A percentile compares a stretch with the other conserved stretches of the same genome.
Evolutionary conservation across 1,139 yeast genomes (phyloP).

Genomic region (Yamadazyma buinensis): DNA sequence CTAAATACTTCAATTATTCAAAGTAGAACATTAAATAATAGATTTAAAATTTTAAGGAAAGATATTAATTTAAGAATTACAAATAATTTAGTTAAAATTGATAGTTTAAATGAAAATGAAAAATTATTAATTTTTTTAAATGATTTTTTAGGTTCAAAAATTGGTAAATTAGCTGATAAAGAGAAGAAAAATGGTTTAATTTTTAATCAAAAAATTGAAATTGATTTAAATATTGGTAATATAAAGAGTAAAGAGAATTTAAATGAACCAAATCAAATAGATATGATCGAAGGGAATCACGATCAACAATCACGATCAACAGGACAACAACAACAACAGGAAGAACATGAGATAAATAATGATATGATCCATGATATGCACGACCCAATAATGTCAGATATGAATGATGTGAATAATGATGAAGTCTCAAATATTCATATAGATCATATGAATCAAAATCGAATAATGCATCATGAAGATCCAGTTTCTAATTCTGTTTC

Average conservation of each 20-base stretch:
- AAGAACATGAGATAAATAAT: slow-evolving; percentile 1
- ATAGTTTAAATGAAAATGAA: slow-evolving; percentile 26
- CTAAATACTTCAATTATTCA: slow-evolving; percentile 21
- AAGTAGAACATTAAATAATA: slow-evolving; percentile 27
- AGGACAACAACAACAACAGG: too few species aligned
- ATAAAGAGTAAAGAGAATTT: too few species aligned
- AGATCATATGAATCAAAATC: too few species aligned
- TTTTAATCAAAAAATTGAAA: neutral
- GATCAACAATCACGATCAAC: neutral
- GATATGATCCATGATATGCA: neutral
- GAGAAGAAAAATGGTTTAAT: slow-evolving; percentile 12
- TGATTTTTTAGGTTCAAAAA: slow-evolving; percentile 13
- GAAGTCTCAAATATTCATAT: too few species aligned
- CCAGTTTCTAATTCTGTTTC: neutral
- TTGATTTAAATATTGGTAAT: neutral
- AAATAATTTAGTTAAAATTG: slow-evolving; percentile 12
- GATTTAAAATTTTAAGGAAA: slow-evolving; percentile 22
- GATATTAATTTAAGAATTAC: slow-evolving; percentile 22
- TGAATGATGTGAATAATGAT: neutral
- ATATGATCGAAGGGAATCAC: neutral
- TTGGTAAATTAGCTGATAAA: slow-evolving; percentile 13
- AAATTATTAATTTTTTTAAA: slow-evolving; percentile 18
- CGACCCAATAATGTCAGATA: too few species aligned
- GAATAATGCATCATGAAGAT: too few species aligned
- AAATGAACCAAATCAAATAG: too few species aligned